A percentile compares a stretch with the other conserved stretches of the same genome.
phyloP scores from a whole-genome alignment of 352 stramenopile species.

The Phytophthora lateralis region DNA sequence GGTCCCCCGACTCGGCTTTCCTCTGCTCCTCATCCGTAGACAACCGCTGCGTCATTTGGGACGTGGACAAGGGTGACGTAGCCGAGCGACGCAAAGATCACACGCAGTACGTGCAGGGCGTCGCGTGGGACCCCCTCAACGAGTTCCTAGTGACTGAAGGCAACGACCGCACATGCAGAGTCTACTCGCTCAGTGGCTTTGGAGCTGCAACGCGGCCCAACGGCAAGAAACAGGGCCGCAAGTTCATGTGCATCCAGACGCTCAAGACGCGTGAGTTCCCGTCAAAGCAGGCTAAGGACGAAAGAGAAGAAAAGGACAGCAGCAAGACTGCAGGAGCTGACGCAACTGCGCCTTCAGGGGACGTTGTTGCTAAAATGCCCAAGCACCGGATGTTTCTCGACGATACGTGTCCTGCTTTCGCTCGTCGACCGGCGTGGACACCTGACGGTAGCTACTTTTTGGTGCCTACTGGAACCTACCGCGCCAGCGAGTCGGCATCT shows the following conservation, averaged over 20 bases:
- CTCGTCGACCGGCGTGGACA: conserved; percentile 92
- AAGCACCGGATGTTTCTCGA: conserved; percentile 93
- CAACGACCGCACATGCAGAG: conserved; percentile 94
- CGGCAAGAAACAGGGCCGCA: conserved; percentile 73
- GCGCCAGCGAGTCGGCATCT: conserved; percentile 43
- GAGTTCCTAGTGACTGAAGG: conserved; percentile 94
- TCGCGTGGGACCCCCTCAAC: conserved; percentile 95
- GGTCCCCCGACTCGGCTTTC: conserved; percentile 91
- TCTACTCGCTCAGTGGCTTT: conserved; percentile 89
- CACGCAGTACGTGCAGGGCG: conserved; percentile 96
- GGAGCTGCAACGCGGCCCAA: conserved; percentile 47
- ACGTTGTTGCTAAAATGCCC: conserved; percentile 20
- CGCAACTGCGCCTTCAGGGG: neutral
- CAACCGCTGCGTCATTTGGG: conserved; percentile 91
- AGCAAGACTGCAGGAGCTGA: conserved; percentile 3
- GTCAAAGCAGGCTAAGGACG: conserved; percentile 12
- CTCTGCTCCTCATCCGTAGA: conserved; percentile 94
- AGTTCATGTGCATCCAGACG: conserved; percentile 78
- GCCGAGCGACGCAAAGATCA: conserved; percentile 92
- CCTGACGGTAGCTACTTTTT: conserved; percentile 94
- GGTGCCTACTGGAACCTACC: conserved; percentile 81
- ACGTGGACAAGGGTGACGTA: conserved; percentile 77
- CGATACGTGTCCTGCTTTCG: conserved; percentile 95
- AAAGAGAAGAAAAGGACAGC: conserved; percentile 15
- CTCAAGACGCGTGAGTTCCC: conserved; percentile 80